Base-by-base conservation (phyloP, 1,139 yeast genomes). In the Kodamaea anthophila region DNA sequence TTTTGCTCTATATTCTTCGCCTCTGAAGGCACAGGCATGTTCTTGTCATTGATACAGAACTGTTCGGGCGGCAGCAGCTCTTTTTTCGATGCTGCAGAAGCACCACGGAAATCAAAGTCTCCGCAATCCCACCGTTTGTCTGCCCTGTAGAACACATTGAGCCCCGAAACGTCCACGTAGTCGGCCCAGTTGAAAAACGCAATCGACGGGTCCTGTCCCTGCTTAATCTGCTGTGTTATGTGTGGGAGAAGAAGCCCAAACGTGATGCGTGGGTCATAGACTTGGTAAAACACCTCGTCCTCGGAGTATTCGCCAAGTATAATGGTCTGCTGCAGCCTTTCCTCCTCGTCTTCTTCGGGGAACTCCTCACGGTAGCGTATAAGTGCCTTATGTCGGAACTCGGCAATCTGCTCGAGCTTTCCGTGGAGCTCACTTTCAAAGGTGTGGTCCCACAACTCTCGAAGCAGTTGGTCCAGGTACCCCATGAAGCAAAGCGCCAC, bases 101-200 rank as follows among this genome's bases (percentile, higher is more conserved):
- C 5, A 3, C 24, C 38, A 9, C 52, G 36, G 10, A 48, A 42
- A 31, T 52, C 54, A 33, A 59, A 51, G 14, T 34, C 21, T 3
- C 31, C 28, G 39, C 68, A 61, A 4, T 26, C 21, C 1, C 18
- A 18, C 32, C 57, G 55, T 1, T 40, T 32, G 1, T 37, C 33
- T 5, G 29, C 34, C 15, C 48, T 38, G 13, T 39, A 40, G 31
- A 40, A 41, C n/a, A 42, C 32, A 26, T 57, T 44, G 12, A 62
- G 40, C 4, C 25, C 24, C 4, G 63, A 44, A 33, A 58, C 40
- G 36, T 60, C 62, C 5, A 43, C 40, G 42, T 53, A 61, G 37
- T 62, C 68, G 13, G 53, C 46, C 67, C 67, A 62, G 37, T 61
- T 65, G 40, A 61, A 62, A 23, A 39, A 41, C 1, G 64, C 56